A percentile compares a stretch with the other conserved stretches of the same genome.
phyloP scores from a whole-genome alignment of 2,329 filamentous ascomycete genomes.

The Intubia oerlemansii region DNA sequence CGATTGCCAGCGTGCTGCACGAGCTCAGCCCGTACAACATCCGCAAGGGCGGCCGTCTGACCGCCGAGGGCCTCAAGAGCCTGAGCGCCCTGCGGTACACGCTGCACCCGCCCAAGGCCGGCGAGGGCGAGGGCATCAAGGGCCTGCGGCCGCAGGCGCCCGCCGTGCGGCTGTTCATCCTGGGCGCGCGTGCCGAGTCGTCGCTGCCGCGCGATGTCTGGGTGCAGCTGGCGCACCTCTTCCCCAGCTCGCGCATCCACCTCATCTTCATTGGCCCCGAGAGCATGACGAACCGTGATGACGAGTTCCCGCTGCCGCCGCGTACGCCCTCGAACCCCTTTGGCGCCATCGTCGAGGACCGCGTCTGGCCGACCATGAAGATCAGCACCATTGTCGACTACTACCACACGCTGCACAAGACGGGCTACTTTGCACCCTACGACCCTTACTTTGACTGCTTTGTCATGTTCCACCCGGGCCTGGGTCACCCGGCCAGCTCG shows the following conservation, averaged over 20 bases:
- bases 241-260: slow-evolving; percentile 79
- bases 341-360: slow-evolving; percentile 82
- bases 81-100: slow-evolving; percentile 85
- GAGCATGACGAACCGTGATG: slow-evolving; percentile 82
- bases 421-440: slow-evolving; percentile 78
- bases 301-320: slow-evolving; percentile 76
- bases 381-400: slow-evolving; percentile 97
- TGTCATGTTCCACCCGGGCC: slow-evolving; percentile 86
- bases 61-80: slow-evolving; percentile 77
- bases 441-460: slow-evolving; percentile 98
- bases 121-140: slow-evolving; percentile 52
- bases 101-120: slow-evolving; percentile 66
- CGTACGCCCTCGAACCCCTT: slow-evolving; percentile 76
- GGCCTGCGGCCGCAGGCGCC: slow-evolving; percentile 69
- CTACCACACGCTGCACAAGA: slow-evolving; percentile 88
- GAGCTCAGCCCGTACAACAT: slow-evolving; percentile 87
- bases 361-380: slow-evolving; percentile 75
- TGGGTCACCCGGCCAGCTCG: slow-evolving; percentile 81
- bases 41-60: slow-evolving; percentile 53
- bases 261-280: slow-evolving; percentile 91
- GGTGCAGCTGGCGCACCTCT: slow-evolving; percentile 85
- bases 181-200: slow-evolving; percentile 92
- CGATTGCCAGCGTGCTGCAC: slow-evolving; percentile 76
- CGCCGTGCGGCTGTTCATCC: slow-evolving; percentile 75
- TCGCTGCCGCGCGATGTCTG: slow-evolving; percentile 85